Percentiles rank a stretch among this genome's conserved stretches.
Conservation (phyloP, 768 basidiomycete species). For the Lactifluus subvellereus region DNA sequence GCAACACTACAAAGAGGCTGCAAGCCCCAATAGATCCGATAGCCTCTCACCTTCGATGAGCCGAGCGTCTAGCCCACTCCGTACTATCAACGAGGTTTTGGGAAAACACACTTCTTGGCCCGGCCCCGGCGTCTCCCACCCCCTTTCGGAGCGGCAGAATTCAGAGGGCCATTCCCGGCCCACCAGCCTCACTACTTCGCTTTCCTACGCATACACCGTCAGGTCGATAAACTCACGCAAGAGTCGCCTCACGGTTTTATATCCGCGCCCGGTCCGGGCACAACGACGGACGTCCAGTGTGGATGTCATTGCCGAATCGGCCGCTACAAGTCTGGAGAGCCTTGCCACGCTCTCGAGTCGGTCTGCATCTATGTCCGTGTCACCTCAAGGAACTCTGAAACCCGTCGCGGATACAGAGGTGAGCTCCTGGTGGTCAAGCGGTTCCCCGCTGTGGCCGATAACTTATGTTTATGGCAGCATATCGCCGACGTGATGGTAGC, state of each 20-base stretch:
- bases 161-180: background rate
- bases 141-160: background rate
- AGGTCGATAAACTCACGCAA: conserved; percentile 13
- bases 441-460: too few species aligned
- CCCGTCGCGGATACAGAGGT: conserved; percentile 1
- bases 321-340: background rate
- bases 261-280: conserved; percentile 10
- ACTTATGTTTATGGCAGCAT: background rate
- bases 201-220: conserved; percentile 6
- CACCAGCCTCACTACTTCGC: background rate
- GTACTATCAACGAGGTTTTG: background rate
- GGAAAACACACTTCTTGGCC: conserved; percentile 1
- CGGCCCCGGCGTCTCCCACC: background rate
- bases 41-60: conserved; percentile 1
- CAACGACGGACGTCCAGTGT: background rate
- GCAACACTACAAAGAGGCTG: background rate
- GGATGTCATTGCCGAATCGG: background rate
- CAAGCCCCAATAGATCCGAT: background rate
- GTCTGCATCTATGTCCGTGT: background rate
- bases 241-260: conserved; percentile 6
- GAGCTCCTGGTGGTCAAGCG: background rate
- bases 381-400: background rate
- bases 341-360: background rate
- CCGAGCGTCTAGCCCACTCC: background rate
- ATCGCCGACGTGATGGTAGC: background rate